Base-by-base conservation (phyloP, 2,329 filamentous ascomycete species). In the Plectosphaerella plurivora region DNA sequence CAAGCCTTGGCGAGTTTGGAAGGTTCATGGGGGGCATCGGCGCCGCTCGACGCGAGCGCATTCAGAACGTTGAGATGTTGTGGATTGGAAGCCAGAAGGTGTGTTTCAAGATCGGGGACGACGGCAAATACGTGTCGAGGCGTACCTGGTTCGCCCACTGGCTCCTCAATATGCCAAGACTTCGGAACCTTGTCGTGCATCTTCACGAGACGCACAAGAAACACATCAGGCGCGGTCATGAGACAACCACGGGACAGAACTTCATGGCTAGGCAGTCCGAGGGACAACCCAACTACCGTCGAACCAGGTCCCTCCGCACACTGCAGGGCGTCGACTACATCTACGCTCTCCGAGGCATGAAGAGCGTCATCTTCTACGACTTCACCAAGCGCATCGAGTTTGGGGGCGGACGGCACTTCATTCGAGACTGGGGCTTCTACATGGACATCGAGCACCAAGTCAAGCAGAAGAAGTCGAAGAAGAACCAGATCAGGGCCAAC, bases 1-100 rank as follows among this genome's bases (percentile, higher is more conserved):
- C 74, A n/a, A 76, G 73, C n/a, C 61, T 81, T 0, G 77, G 77
- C 45, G 77, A 81, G 60, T 72, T 75, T 59, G 71, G 71, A 50
- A 69, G 74, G 44, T 81, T 81, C 57, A 69, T 67, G 50, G 59
- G 57, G 1, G 71, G 74, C 0, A 78, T 78, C 20, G 66, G 69
- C 1, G 37, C 28, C 1, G 58, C 64, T 4, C 68, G 73, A 0
- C 53, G 73, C 1, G 67, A 74, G n/a, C 64, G 75, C 0, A 42
- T 80, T 0, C 73, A 72, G 48, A 65, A 76, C 33, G 53, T 80
- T 1, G 73, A 78, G 54, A 42, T 80, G 0, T 59, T 75, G 2
- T 76, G 72, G 63, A 59, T 63, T 0, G 74, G 73, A 3, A 70
- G 63, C 3, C 71, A 72, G 37, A 51, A 52, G 0, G 54, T 73